Conservation (phyloP, 2,329 filamentous ascomycete genomes). For the Pseudopyricularia cyperi region DNA sequence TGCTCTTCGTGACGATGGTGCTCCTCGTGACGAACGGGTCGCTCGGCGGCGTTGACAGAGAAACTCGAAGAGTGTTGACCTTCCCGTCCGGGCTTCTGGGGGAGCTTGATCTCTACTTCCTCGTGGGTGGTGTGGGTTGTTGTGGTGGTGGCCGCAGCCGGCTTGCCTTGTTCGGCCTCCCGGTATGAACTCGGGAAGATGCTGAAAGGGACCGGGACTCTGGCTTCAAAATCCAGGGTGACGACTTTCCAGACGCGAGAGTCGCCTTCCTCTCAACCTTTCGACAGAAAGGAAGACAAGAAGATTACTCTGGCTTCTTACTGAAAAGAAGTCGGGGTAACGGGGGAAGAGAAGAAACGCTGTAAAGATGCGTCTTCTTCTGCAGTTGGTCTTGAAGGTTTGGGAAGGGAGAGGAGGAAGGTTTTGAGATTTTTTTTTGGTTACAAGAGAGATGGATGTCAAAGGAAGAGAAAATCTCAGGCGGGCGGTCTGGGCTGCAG, state of each 20-base stretch:
- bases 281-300: constrained; percentile 50
- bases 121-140: constrained; percentile 47
- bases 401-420: constrained; percentile 1
- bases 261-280: constrained; percentile 32
- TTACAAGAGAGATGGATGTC: not conserved
- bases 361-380: constrained; percentile 22
- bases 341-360: constrained; percentile 19
- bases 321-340: constrained; percentile 36
- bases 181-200: constrained; percentile 65
- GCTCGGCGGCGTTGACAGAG: constrained; percentile 41
- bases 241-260: constrained; percentile 52
- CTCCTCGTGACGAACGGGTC: constrained; percentile 46
- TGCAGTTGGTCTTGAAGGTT: constrained; percentile 14
- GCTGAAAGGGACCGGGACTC: constrained; percentile 98
- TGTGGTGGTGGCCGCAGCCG: constrained; percentile 27
- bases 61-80: constrained; percentile 73
- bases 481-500: not conserved
- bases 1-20: constrained; percentile 68
- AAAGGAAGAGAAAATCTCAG: not conserved
- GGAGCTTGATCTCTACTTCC: constrained; percentile 76
- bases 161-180: constrained; percentile 21
- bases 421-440: not conserved
- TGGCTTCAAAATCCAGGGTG: constrained; percentile 99
- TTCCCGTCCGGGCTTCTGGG: constrained; percentile 92
- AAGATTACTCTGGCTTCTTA: constrained; percentile 35